Evolutionary conservation across 2,329 filamentous ascomycete genomes (phyloP).

Genomic region (Scedosporium dehoogii): DNA sequence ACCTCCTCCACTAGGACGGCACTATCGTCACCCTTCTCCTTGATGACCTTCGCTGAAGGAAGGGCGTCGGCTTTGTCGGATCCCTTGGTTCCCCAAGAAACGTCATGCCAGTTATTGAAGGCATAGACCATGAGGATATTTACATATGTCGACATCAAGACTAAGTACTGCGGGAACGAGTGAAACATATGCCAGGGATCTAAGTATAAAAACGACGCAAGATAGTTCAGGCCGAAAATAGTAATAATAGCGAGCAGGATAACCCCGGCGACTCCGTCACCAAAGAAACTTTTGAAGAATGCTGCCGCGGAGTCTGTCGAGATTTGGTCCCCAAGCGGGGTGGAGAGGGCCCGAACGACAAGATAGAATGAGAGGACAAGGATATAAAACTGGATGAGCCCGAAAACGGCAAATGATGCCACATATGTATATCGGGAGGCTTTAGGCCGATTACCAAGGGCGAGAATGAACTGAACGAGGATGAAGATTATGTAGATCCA

Average conservation of each 20-base stretch:
- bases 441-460: slow-evolving; percentile 93
- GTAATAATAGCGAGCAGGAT: slow-evolving; percentile 88
- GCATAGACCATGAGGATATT: slow-evolving; percentile 99
- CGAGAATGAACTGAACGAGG: slow-evolving; percentile 90
- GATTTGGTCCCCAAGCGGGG: slow-evolving; percentile 44
- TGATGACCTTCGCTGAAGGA: slow-evolving; percentile 79
- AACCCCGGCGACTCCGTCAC: slow-evolving; percentile 67
- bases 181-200: slow-evolving; percentile 99
- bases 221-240: slow-evolving; percentile 93
- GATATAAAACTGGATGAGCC: slow-evolving; percentile 80
- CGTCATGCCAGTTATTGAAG: slow-evolving; percentile 99
- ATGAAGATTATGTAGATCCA: slow-evolving; percentile 89
- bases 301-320: slow-evolving; percentile 51
- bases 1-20: slow-evolving; percentile 91
- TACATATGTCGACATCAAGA: slow-evolving; percentile 95
- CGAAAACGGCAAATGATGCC: slow-evolving; percentile 79
- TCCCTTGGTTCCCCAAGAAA: slow-evolving; percentile 99
- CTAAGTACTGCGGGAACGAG: slow-evolving; percentile 85
- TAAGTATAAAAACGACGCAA: slow-evolving; percentile 94
- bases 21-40: slow-evolving; percentile 79
- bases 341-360: slow-evolving; percentile 69
- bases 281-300: slow-evolving; percentile 78
- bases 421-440: slow-evolving; percentile 91
- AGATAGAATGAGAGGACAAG: slow-evolving; percentile 82
- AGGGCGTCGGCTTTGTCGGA: slow-evolving; percentile 90